Evolutionary conservation across 306 rosid species (phyloP), one percentile per base, ranked within the genome.

Genomic region (Gleditsia sinensis): DNA sequence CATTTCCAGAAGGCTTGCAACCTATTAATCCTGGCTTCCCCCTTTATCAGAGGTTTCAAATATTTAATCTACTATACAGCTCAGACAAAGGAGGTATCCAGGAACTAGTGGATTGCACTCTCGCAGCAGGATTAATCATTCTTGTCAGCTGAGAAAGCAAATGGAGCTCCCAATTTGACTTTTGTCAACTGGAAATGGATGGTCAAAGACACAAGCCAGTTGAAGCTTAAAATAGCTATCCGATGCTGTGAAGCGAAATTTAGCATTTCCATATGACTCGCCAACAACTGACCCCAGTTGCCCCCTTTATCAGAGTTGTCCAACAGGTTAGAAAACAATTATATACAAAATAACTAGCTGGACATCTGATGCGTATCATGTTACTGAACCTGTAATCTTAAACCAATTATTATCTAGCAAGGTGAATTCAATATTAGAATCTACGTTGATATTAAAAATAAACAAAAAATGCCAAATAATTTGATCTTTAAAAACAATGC

Each of bases 401-500:
- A 46, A 42, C 4, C 46, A 69, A 70, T 24, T 63, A 55, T 69
- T 34, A 75, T 27, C 33, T 37, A 17, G 39, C 19, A 43, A 60
- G 51, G 62, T 62, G 40, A 24, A 71, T 50, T 50, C 51, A 67
- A 63, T 69, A 37, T 39, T 56, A 50, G 55, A 69, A 39, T 27
- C 57, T 68, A 78, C 63, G 28, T 23, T 43, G 28, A 46, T 5
- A 66, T 49, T 36, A 69, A 77, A 74, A 36, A 36, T 42, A 55
- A 65, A 51, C 39, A 39, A 56, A 69, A 34, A 69, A 53, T 34
- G 7, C 65, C 4, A 28, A 32, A 28, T 36, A 6, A 36, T 46
- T 33, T 74, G 49, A 56, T 66, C 39, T 78, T 72, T 27, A 48
- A 49, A 25, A 49, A 25, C 34, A 32, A 65, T 79, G 76, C 10